Evolutionary conservation across 768 basidiomycete genomes (phyloP).

Genomic region (Suillus spraguei): DNA sequence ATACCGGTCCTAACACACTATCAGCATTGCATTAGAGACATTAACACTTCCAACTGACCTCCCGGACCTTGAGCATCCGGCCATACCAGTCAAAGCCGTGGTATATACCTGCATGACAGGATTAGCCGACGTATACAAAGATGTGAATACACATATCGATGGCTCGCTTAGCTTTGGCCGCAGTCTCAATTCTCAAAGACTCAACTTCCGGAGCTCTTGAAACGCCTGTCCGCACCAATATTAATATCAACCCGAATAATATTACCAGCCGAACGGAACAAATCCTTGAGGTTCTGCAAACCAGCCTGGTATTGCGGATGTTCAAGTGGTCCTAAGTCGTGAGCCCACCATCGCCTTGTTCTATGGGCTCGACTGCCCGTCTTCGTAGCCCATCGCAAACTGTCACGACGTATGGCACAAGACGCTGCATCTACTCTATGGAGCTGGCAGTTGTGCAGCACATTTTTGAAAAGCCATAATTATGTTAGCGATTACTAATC

Average conservation of each 20-base stretch:
- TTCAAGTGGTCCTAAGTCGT: not conserved
- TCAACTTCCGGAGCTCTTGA: slow-evolving; percentile 97
- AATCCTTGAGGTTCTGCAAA: slow-evolving; percentile 98
- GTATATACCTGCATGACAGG: slow-evolving; percentile 72
- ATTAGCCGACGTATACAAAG: not conserved
- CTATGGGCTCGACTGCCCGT: too few species aligned
- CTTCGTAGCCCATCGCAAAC: too few species aligned
- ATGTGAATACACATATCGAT: slow-evolving; percentile 62
- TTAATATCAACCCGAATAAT: slow-evolving; percentile 97
- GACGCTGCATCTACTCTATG: too few species aligned
- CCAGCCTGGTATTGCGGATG: slow-evolving; percentile 96
- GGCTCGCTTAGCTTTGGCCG: slow-evolving; percentile 89
- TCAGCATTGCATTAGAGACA: slow-evolving; percentile 4
- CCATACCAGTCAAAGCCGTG: slow-evolving; percentile 99
- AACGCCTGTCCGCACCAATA: slow-evolving; percentile 87
- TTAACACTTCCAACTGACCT: slow-evolving; percentile 51
- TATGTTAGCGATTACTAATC: too few species aligned
- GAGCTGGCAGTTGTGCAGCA: too few species aligned
- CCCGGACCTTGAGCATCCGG: slow-evolving; percentile 91
- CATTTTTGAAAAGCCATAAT: too few species aligned
- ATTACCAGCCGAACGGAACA: slow-evolving; percentile 94
- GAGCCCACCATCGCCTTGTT: too few species aligned
- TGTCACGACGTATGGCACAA: too few species aligned
- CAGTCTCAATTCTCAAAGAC: slow-evolving; percentile 89
- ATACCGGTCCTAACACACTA: slow-evolving; percentile 71